These are phyloP conservation scores for Annona squamosa DNA, from an alignment of 164 flowering plant species.

Conservation along the genomic window DNA sequence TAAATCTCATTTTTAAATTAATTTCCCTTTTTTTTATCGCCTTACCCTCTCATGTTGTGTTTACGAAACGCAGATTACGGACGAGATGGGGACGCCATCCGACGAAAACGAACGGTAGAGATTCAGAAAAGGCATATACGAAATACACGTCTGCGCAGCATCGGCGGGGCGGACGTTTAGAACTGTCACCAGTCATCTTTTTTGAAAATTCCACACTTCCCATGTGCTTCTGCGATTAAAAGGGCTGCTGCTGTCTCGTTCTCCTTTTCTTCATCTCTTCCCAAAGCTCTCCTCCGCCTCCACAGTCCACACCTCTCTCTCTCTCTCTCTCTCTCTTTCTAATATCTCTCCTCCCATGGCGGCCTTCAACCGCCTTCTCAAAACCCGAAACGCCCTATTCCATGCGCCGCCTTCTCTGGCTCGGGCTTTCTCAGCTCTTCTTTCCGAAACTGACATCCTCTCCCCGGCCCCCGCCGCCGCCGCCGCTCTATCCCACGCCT, in stretches of 20 bases:
- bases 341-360: constrained; percentile 29
- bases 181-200: not conserved
- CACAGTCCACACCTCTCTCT: no score
- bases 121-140: no score
- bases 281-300: not conserved
- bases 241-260: not conserved
- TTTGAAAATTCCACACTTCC: constrained; percentile 7
- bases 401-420: not conserved
- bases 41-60: no score
- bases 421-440: constrained; percentile 14
- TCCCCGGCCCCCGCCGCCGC: constrained; percentile 8
- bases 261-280: not conserved
- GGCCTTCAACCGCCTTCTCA: constrained; percentile 29
- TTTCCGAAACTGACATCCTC: constrained; percentile 23
- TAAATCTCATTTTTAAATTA: no score
- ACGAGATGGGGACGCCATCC: no score
- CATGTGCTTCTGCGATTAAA: not conserved
- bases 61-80: no score
- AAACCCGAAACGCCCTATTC: constrained; percentile 9
- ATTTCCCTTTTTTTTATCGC: no score
- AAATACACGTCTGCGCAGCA: no score
- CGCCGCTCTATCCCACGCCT: constrained; percentile 12
- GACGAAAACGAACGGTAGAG: no score
- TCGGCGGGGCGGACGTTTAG: no score
- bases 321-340: constrained; percentile 6